phyloP scores from a whole-genome alignment of 1,284 basidiomycete genomes.

The Caloboletus firmus region DNA sequence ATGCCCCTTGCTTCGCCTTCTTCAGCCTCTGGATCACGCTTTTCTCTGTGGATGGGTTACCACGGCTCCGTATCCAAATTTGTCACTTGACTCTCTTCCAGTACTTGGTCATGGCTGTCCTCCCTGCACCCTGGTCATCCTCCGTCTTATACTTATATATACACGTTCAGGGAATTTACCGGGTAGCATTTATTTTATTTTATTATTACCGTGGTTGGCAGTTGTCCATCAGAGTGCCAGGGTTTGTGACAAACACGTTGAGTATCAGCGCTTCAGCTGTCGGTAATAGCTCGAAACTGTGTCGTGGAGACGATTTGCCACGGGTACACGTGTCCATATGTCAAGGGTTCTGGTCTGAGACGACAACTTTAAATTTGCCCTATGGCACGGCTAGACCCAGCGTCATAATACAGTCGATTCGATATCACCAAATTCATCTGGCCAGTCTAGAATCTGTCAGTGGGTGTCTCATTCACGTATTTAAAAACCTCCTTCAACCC shows the following conservation, averaged over 20 bases:
- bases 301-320: neutral
- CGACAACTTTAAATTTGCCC: constrained; percentile 3
- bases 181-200: constrained; percentile 7
- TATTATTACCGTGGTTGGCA: neutral
- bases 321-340: neutral
- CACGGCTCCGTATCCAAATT: constrained; percentile 14
- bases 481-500: constrained; percentile 6
- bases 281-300: neutral
- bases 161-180: neutral
- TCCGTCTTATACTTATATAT: neutral
- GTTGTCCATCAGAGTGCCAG: no score
- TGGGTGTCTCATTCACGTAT: no score
- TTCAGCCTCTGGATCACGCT: neutral
- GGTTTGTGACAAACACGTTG: neutral
- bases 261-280: no score
- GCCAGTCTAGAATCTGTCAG: neutral
- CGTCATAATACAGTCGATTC: neutral
- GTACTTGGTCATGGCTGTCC: neutral
- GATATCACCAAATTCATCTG: constrained; percentile 15
- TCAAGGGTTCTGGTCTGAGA: neutral
- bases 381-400: neutral
- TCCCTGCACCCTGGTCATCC: constrained; percentile 1
- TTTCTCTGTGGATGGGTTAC: neutral
- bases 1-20: neutral
- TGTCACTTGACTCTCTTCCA: neutral